A percentile compares a stretch with the other conserved stretches of the same genome.
phyloP scores from a whole-genome alignment of 2,329 filamentous ascomycete genomes.

The Talaromyces rugulosus region DNA sequence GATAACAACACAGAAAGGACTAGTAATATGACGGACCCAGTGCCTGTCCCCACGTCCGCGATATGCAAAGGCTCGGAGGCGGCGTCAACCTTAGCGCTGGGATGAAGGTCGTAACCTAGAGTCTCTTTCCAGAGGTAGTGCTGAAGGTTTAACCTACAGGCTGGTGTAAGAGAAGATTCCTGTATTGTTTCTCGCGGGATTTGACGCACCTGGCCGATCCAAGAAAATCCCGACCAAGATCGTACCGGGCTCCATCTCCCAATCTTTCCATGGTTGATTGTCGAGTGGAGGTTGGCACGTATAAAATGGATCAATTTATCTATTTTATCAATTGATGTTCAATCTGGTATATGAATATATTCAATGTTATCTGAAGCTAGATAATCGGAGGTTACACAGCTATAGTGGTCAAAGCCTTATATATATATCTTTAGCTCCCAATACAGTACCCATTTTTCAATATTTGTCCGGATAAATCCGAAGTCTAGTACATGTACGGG shows the following conservation, averaged over 20 bases:
- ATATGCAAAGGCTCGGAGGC: neutral
- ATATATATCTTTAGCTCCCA: neutral
- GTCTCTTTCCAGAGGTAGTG: constrained; percentile 8
- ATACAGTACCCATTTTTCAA: neutral
- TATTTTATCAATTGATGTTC: neutral
- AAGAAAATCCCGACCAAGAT: constrained; percentile 7
- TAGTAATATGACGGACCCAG: neutral
- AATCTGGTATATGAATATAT: neutral
- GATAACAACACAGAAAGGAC: neutral
- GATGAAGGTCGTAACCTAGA: constrained; percentile 2
- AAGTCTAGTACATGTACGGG: neutral
- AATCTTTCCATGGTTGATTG: constrained; percentile 1
- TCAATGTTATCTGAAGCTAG: neutral
- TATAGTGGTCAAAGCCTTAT: neutral
- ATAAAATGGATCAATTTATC: neutral
- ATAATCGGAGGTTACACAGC: neutral
- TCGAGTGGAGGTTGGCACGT: neutral
- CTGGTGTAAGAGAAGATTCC: neutral
- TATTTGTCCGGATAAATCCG: neutral
- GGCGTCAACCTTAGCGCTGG: neutral
- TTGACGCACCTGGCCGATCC: constrained; percentile 1
- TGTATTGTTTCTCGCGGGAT: neutral
- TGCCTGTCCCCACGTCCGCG: constrained; percentile 4
- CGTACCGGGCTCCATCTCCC: neutral
- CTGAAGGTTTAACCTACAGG: neutral